Conservation (phyloP, 192 early-diverging fungal species). For the Pilobolus umbonatus region DNA sequence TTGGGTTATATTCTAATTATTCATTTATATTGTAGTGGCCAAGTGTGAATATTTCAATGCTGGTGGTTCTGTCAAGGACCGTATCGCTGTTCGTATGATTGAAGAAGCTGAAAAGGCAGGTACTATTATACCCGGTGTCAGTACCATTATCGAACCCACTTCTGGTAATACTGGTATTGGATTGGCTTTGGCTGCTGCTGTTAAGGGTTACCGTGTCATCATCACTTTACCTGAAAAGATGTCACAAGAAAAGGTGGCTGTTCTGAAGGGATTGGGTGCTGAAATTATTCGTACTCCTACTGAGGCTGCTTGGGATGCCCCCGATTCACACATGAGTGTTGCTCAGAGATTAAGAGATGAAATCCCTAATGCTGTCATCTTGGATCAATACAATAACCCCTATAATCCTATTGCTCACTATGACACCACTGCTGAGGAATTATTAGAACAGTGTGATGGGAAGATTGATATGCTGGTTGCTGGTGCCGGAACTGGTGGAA, state of each 20-base stretch:
- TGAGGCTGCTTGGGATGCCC: constrained; percentile 98
- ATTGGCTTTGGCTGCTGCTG: constrained; percentile 92
- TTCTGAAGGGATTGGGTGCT: constrained; percentile 94
- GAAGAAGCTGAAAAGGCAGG: constrained; percentile 93
- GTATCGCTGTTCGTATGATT: constrained; percentile 93
- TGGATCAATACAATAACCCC: constrained; percentile 94
- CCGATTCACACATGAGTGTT: constrained; percentile 98
- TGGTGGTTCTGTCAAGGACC: constrained; percentile 98
- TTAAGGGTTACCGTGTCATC: constrained; percentile 97
- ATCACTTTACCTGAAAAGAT: constrained; percentile 99
- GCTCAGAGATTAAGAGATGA: constrained; percentile 90
- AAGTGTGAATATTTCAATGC: constrained; percentile 99
- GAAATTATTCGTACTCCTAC: constrained; percentile 99
- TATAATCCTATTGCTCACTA: constrained; percentile 99
- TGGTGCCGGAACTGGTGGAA: constrained; percentile 96
- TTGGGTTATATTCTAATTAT: background rate
- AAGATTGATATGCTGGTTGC: constrained; percentile 96
- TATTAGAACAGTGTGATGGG: constrained; percentile 72
- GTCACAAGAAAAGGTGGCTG: constrained; percentile 99
- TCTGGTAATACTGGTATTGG: constrained; percentile 99
- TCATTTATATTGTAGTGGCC: constrained; percentile 62
- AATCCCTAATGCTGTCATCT: constrained; percentile 94
- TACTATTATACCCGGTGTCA: constrained; percentile 79
- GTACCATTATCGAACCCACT: constrained; percentile 97
- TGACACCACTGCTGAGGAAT: constrained; percentile 86